phyloP scores from a whole-genome alignment of 1,284 basidiomycete species.

The Ceratobasidium sp. region DNA sequence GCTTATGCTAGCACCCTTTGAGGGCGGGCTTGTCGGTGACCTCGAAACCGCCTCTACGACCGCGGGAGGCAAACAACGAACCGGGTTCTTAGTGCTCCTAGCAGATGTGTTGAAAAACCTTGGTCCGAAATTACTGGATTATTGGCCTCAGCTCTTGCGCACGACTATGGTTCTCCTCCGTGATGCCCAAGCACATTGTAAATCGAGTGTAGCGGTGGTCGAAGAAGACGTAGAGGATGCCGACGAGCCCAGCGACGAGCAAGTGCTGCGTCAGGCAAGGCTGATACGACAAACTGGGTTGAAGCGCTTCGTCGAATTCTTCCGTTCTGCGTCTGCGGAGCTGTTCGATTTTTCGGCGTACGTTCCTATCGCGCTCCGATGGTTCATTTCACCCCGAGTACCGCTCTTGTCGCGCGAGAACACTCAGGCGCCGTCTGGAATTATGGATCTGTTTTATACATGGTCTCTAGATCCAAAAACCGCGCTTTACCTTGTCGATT shows the following conservation, averaged over 20 bases:
- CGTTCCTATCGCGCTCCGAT: conserved; percentile 74
- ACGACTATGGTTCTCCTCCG: conserved; percentile 74
- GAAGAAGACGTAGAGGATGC: conserved; percentile 57
- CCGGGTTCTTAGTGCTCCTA: conserved; percentile 87
- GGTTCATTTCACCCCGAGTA: conserved; percentile 87
- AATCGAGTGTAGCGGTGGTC: conserved; percentile 55
- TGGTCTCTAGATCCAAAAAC: conserved; percentile 79
- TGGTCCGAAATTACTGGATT: conserved; percentile 74
- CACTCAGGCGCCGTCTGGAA: conserved; percentile 90
- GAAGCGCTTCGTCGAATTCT: conserved; percentile 91
- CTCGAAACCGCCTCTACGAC: conserved; percentile 52
- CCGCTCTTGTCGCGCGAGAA: conserved; percentile 84
- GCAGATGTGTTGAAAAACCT: conserved; percentile 85
- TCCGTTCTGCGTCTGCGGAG: conserved; percentile 68
- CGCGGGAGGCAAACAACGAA: conserved; percentile 70
- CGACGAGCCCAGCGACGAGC: conserved; percentile 31
- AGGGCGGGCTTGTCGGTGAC: conserved; percentile 49
- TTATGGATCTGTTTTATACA: conserved; percentile 87
- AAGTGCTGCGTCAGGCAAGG: conserved; percentile 58
- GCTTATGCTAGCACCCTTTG: conserved; percentile 90
- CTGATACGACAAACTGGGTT: conserved; percentile 85
- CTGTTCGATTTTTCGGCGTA: conserved; percentile 83
- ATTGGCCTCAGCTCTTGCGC: conserved; percentile 82
- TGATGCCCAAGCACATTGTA: conserved; percentile 70
- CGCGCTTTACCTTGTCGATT: conserved; percentile 74